Evolutionary conservation across 441 rosid species (phyloP).

Genomic region (Populus trichocarpa): DNA sequence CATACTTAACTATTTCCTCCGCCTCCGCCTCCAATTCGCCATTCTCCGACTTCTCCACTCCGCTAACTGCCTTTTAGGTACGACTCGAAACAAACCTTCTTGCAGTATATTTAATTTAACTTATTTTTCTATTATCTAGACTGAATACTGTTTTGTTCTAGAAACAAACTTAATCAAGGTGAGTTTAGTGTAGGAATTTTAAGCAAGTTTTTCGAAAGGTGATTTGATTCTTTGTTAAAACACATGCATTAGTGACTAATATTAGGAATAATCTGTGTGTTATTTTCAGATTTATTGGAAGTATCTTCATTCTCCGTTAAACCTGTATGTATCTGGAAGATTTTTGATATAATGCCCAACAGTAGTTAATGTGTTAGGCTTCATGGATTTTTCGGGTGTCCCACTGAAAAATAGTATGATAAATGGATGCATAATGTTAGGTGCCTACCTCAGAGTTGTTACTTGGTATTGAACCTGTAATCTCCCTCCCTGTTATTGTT

Average conservation of each 20-base stretch:
- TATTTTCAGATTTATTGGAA: not conserved
- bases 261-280: not conserved
- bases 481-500: not conserved
- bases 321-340: not conserved
- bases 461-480: not conserved
- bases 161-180: not conserved
- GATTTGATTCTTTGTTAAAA: not conserved
- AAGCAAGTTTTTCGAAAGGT: not conserved
- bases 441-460: not conserved
- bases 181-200: not conserved
- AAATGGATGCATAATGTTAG: not conserved
- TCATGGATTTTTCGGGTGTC: not conserved
- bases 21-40: not conserved
- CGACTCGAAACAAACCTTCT: not conserved
- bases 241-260: not conserved
- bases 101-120: not conserved
- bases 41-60: not conserved
- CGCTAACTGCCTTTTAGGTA: constrained; percentile 1
- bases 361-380: not conserved
- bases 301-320: not conserved
- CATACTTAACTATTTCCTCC: not conserved
- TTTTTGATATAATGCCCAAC: not conserved
- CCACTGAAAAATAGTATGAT: not conserved
- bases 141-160: not conserved
- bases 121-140: not conserved